Base-by-base conservation (phyloP, 2,329 filamentous ascomycete genomes). In the Aplosporella prunicola region DNA sequence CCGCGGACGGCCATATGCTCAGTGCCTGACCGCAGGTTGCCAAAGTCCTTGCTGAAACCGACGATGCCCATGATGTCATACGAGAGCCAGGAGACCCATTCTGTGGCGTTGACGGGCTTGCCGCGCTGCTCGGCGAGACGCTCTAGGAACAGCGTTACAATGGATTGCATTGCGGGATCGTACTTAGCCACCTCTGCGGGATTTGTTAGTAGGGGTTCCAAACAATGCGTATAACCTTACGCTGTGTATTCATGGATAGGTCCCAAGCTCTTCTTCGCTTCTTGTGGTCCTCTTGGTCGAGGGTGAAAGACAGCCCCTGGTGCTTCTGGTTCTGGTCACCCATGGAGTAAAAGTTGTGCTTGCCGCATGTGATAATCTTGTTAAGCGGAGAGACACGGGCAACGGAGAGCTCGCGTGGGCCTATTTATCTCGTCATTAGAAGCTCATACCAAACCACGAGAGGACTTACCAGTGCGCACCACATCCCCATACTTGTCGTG, bases 51-150 rank as follows among this genome's bases (percentile, higher is more conserved):
- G 4, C 62, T 60, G 46, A 66, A 64, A 14, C 60, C 60, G 17
- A 68, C 45, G 41, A 69, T 65, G 9, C 65, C 66, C 62, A 73
- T 71, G 41, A 72, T 63, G 40, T 72, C 69, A 43, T 71, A 66
- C 9, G 65, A 60, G 27, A 71, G 49, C 53, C 61, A 68, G 41
- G 63, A 32, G n/a, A 25, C 11, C 24, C 26, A 13, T 9, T 40
- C 25, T 9, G 32, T 35, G 20, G 23, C 17, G 11, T 22, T 20
- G 16, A 35, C 32, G 9, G 38, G 20, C 2, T 35, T 20, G 9
- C 32, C 38, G 11, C 17, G 11, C 9, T 20, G 23, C 7, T 16
- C 14, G 9, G 24, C 9, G 3, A 39, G 18, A 3, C 20, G 22
- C 18, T n/a, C n/a, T 10, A 39, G 24, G 37, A 39, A 24, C 16